A percentile compares a stretch with the other conserved stretches of the same genome.
Evolutionary conservation across 495 filamentous ascomycete species (phyloP).

Genomic region (Neurospora sp.): DNA sequence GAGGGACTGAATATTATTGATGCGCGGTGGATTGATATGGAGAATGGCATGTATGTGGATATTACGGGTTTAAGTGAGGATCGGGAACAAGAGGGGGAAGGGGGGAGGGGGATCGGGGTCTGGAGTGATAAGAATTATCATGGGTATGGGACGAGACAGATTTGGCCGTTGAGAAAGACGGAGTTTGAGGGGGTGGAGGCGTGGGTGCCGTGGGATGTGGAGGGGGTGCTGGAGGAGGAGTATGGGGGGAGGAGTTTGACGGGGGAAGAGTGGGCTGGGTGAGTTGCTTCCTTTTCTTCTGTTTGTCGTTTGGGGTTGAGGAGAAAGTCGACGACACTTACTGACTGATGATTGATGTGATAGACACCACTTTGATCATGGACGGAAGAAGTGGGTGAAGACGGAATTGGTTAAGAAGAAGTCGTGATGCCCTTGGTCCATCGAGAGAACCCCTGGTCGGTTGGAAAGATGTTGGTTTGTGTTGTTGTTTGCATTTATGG

Average conservation of each 20-base stretch:
- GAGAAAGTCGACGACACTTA: background rate
- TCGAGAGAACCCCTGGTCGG: background rate
- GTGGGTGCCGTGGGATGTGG: slow-evolving; percentile 66
- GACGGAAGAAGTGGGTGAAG: background rate
- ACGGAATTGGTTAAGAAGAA: background rate
- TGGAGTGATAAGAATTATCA: slow-evolving; percentile 82
- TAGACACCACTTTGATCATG: background rate
- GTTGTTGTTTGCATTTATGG: background rate
- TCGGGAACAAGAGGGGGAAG: slow-evolving; percentile 20
- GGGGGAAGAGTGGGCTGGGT: slow-evolving; percentile 54
- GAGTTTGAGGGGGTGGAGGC: slow-evolving; percentile 69
- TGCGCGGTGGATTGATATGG: slow-evolving; percentile 71
- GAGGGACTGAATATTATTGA: slow-evolving; percentile 75
- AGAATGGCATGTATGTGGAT: slow-evolving; percentile 75
- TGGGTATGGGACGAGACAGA: slow-evolving; percentile 54
- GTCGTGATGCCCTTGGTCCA: background rate
- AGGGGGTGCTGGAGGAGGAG: slow-evolving; percentile 61
- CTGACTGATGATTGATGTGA: background rate
- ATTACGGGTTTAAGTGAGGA: slow-evolving; percentile 72
- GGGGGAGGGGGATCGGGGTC: slow-evolving; percentile 40
- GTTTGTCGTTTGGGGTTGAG: background rate
- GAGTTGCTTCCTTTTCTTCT: slow-evolving; percentile 13
- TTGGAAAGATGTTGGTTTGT: background rate
- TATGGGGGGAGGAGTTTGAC: slow-evolving; percentile 61
- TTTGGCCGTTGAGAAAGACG: slow-evolving; percentile 71